Base-by-base conservation (phyloP, 1,284 basidiomycete genomes). In the Melampsora larici-populina region DNA sequence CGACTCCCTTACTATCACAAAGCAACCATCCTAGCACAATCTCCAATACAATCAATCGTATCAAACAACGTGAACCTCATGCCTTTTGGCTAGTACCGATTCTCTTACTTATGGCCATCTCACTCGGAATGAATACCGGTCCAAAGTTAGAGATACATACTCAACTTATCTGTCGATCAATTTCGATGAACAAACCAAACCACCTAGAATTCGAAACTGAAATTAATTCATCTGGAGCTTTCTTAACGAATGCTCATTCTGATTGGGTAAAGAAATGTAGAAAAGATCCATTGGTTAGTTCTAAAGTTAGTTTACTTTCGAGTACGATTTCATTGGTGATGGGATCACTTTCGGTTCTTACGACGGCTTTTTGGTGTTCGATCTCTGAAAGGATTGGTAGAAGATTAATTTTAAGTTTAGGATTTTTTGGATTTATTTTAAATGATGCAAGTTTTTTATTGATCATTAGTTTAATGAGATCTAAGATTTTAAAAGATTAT, bases 91-190 rank as follows among this genome's bases (percentile, higher is more conserved):
- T 78, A 29, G 21, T 75, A 13, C 74, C 75, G 21, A 70, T 75
- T n/a, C 74, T 78, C 43, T 64, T 81, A 69, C 17, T 79, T 46
- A 80, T 81, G 73, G 72, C 80, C 0, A 49, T 81, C 36, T 69
- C 76, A 29, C 71, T 80, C 66, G 79, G 80, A 24, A 76, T 79
- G 69, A 79, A 74, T 6, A 73, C 76, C 62, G 71, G 78, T 0
- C 79, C 80, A 3, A 80, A 80, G 60, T 71, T 81, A 33, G 80
- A 80, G 18, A 79, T 80, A 63, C 80, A 79, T 70, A 78, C 68
- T 24, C 79, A 81, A 29, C 64, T 81, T 21, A 65, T 81, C 62
- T 81, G 80, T 43, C 8, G 15, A 55, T 9, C 29, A 49, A 2
- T 63, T 29, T 24, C 26, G 2, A 31, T 21, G 24, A 40, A 26